Base-by-base conservation (phyloP, 1,139 yeast species). In the Protomyces lactucae-debilis region DNA sequence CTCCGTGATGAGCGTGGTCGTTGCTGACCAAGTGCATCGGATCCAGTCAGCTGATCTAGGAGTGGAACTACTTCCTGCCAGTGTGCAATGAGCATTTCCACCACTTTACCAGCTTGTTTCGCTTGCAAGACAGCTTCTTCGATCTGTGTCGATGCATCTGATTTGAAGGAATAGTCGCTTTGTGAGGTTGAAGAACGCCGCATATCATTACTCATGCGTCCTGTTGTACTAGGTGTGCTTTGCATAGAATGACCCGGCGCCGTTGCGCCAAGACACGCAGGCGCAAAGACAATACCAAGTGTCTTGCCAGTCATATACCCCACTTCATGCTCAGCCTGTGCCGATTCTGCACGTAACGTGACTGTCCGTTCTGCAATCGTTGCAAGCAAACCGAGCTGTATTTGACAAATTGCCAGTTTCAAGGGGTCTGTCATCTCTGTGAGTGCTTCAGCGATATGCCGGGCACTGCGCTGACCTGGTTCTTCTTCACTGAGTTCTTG, bases 261-360 rank as follows among this genome's bases (percentile, higher is more conserved):
- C 8, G 43, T 54, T 32, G 46, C 36, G 8, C 65, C 65, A 16
- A 64, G 59, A 39, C 61, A 64, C 16, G 65, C 53, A 3, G 65
- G 65, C 16, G 65, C 60, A 23, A 64, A 64, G 39, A 64, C 65
- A 28, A 64, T 54, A 21, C 65, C 65, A 23, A 64, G 64, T 4
- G 59, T 55, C 25, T 52, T 51, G 36, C 57, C 52, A 25, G 56
- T 57, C 65, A 64, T 64, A 23, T 57, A 52, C 12, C 63, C 63
- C 18, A 36, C 18, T 45, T 64, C 65, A 18, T 64, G 64, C 48
- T 57, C 57, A n/a, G 18, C 23, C 12, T 16, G 12, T 2, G 48
- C 16, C 25, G 21, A 18, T 23, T 43, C 48, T 8, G 37, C 25
- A 9, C 53, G 36, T 5, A 23, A 12, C 16, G 10, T 21, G 6